Evolutionary conservation across 495 filamentous ascomycete species (phyloP).

Genomic region (Penicillium canescens): DNA sequence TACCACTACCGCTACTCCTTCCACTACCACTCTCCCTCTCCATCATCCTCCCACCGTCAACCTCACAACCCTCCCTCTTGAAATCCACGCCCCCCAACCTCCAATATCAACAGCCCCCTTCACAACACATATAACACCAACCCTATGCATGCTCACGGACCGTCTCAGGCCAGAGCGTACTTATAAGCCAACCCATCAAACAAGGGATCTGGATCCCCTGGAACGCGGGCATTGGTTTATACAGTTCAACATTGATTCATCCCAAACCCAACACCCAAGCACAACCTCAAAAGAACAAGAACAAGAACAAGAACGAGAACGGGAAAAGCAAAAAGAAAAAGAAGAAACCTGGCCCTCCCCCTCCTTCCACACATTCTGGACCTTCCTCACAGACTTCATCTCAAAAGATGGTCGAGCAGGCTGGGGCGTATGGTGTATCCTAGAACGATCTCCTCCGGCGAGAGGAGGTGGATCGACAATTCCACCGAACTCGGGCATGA

Average conservation of each 20-base stretch:
- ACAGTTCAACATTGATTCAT: slow-evolving; percentile 33
- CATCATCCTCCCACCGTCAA: not conserved
- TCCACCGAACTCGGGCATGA: not conserved
- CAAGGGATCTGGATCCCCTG: slow-evolving; percentile 49
- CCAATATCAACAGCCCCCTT: slow-evolving; percentile 39
- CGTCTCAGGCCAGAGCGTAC: slow-evolving; percentile 51
- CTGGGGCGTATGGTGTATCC: slow-evolving; percentile 64
- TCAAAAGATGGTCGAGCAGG: slow-evolving; percentile 57
- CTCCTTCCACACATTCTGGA: slow-evolving; percentile 55
- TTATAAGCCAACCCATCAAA: slow-evolving; percentile 52
- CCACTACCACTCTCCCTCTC: not conserved
- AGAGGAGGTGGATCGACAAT: not conserved
- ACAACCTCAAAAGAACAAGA: too few species aligned
- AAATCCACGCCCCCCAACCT: slow-evolving; percentile 49
- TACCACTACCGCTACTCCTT: not conserved
- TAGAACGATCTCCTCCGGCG: slow-evolving; percentile 17
- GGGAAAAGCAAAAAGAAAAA: not conserved
- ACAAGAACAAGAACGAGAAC: not conserved
- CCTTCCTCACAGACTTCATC: slow-evolving; percentile 59
- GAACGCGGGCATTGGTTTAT: slow-evolving; percentile 74
- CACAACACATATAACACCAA: slow-evolving; percentile 54
- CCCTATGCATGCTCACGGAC: slow-evolving; percentile 50
- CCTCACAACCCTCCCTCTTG: slow-evolving; percentile 21
- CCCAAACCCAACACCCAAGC: too few species aligned
- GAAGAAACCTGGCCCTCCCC: slow-evolving; percentile 21